Evolutionary conservation across 2,329 filamentous ascomycete species (phyloP).

Genomic region (Colletotrichum tabaci): DNA sequence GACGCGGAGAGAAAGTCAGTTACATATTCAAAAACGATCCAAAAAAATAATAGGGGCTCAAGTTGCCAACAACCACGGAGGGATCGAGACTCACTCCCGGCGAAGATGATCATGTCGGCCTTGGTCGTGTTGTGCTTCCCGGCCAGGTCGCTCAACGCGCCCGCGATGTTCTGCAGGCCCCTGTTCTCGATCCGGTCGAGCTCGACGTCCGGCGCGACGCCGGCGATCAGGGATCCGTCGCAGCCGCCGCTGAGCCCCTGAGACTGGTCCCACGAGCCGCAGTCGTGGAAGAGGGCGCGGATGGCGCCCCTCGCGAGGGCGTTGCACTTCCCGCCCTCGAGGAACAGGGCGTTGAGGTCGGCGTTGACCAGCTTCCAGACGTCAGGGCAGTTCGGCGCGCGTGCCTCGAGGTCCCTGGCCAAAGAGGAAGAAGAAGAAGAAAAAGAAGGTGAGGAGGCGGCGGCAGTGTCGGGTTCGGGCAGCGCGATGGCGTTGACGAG

Average conservation of each 20-base stretch:
- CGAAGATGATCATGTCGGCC: constrained; percentile 69
- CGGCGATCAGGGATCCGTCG: constrained; percentile 61
- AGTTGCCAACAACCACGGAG: too few species aligned
- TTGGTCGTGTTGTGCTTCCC: constrained; percentile 58
- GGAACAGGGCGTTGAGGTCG: constrained; percentile 54
- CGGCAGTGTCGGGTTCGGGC: neutral
- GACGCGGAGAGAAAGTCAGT: neutral
- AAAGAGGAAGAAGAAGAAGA: neutral
- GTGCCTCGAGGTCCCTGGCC: neutral
- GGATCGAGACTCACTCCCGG: constrained; percentile 39
- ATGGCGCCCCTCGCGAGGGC: constrained; percentile 59
- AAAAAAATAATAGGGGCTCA: too few species aligned
- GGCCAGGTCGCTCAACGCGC: constrained; percentile 56
- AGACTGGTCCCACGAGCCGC: constrained; percentile 57
- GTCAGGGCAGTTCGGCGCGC: neutral
- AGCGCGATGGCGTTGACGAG: neutral
- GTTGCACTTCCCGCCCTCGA: constrained; percentile 53
- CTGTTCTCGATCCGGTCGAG: constrained; percentile 57
- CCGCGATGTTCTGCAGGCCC: constrained; percentile 61
- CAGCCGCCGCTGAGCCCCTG: constrained; percentile 57
- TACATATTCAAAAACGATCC: too few species aligned
- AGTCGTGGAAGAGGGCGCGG: constrained; percentile 64
- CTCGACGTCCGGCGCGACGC: constrained; percentile 49
- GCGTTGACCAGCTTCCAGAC: constrained; percentile 58
- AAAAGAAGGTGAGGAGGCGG: too few species aligned